Conservation (phyloP, 2,329 filamentous ascomycete genomes). For the Cephalotrichum gorgonifer region DNA sequence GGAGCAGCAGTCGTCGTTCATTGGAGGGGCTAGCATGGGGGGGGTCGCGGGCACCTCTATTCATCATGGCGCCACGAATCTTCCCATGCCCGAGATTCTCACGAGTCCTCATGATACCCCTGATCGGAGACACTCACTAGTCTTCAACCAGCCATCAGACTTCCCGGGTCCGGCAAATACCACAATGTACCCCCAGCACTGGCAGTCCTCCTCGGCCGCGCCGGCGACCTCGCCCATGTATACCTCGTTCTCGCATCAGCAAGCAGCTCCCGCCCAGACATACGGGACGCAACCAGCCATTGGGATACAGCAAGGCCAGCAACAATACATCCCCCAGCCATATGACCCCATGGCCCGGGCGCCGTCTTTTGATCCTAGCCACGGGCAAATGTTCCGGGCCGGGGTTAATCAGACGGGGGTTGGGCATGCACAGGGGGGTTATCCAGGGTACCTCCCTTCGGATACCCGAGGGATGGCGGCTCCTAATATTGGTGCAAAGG, state of each 20-base stretch:
- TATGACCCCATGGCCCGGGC: constrained; percentile 1
- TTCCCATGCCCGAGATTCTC: constrained; percentile 35
- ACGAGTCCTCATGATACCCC: constrained; percentile 29
- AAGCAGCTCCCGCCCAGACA: constrained; percentile 11
- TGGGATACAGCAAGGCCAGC: constrained; percentile 1
- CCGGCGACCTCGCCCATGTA: constrained; percentile 33
- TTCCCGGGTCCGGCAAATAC: constrained; percentile 28
- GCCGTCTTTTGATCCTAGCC: constrained; percentile 1
- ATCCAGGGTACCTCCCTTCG: constrained; percentile 1
- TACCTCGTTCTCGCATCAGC: constrained; percentile 30
- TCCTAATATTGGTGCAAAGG: neutral
- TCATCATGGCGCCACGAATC: constrained; percentile 19
- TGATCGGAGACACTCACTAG: constrained; percentile 32
- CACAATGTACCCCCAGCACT: constrained; percentile 30
- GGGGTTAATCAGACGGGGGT: neutral
- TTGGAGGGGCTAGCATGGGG: constrained; percentile 23
- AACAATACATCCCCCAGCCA: constrained; percentile 2
- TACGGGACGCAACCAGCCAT: constrained; percentile 1
- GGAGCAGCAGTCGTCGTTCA: constrained; percentile 28
- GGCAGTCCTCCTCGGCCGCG: constrained; percentile 32
- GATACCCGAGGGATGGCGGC: constrained; percentile 1
- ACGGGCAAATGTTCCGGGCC: neutral
- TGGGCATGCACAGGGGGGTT: constrained; percentile 1
- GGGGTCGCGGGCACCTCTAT: constrained; percentile 23
- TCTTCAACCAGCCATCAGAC: constrained; percentile 31